These are phyloP conservation scores for Pythium graminicola DNA, from an alignment of 352 stramenopile species.

Conservation along the genomic window DNA sequence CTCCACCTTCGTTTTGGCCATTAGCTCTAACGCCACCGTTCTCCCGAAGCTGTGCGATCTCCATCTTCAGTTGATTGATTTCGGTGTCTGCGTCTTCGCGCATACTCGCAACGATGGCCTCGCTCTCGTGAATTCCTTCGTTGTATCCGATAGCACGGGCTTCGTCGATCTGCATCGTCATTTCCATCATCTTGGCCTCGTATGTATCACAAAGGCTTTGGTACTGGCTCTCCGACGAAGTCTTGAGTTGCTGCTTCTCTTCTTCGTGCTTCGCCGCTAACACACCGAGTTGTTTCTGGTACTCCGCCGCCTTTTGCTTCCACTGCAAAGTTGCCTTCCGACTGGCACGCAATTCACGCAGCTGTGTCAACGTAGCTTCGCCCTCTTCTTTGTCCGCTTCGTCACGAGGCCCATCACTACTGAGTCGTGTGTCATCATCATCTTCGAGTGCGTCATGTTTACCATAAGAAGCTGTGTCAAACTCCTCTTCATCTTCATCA, in stretches of 20 bases:
- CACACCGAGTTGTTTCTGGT: constrained; percentile 50
- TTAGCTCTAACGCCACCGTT: background rate
- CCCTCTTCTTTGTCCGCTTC: constrained; percentile 32
- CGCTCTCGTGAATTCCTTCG: constrained; percentile 69
- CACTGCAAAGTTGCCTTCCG: constrained; percentile 49
- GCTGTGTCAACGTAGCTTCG: constrained; percentile 31
- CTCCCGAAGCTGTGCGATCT: constrained; percentile 22
- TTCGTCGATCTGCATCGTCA: constrained; percentile 74
- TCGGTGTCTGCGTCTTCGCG: constrained; percentile 39
- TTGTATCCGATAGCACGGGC: constrained; percentile 59
- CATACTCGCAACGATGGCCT: constrained; percentile 59
- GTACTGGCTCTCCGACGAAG: constrained; percentile 52
- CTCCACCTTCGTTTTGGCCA: background rate
- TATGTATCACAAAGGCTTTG: constrained; percentile 64
- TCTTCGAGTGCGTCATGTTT: constrained; percentile 10
- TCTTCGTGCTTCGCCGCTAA: constrained; percentile 37
- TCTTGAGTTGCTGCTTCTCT: constrained; percentile 35
- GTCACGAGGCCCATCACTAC: background rate
- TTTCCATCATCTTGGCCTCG: constrained; percentile 61
- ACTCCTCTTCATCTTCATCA: constrained; percentile 33
- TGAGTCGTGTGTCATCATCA: constrained; percentile 19
- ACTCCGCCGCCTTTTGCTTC: constrained; percentile 59
- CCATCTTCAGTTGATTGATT: constrained; percentile 20
- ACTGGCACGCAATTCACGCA: constrained; percentile 32
- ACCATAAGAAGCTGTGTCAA: constrained; percentile 22